Evolutionary conservation across 495 filamentous ascomycete genomes (phyloP).

Genomic region (Aspergillus saccharolyticus): DNA sequence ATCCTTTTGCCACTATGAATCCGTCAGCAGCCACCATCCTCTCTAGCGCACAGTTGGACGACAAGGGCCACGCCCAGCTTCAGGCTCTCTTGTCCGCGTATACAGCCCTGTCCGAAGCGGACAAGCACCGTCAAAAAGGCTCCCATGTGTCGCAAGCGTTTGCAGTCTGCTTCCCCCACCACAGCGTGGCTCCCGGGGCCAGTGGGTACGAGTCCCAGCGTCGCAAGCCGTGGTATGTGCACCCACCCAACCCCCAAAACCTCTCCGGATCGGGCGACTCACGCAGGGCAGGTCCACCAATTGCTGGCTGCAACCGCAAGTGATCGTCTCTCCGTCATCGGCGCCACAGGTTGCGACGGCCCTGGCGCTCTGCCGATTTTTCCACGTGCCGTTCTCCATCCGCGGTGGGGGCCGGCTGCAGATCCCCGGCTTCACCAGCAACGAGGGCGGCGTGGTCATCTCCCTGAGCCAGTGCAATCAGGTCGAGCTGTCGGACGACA

Average conservation of each 20-base stretch:
- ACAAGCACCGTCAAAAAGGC: not conserved
- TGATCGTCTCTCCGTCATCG: conserved; percentile 5
- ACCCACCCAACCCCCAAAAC: not conserved
- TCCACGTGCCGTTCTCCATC: conserved; percentile 15
- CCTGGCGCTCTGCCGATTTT: conserved; percentile 9
- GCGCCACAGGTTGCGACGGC: conserved; percentile 9
- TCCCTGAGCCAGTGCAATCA: conserved; percentile 1
- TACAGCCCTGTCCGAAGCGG: not conserved
- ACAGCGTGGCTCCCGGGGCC: conserved; percentile 4
- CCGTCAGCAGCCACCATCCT: not conserved
- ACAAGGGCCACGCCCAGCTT: not conserved
- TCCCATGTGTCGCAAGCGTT: conserved; percentile 7
- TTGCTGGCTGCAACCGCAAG: conserved; percentile 9
- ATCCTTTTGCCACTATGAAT: not conserved
- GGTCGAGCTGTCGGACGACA: conserved; percentile 1
- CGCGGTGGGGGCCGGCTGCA: conserved; percentile 15
- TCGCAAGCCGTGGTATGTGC: conserved; percentile 8
- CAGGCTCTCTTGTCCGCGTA: not conserved
- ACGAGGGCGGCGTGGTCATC: conserved; percentile 9
- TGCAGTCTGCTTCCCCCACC: conserved; percentile 6
- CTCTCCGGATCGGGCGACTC: not conserved
- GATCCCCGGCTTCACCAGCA: conserved; percentile 13
- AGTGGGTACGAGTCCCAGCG: conserved; percentile 2
- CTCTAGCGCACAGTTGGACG: not conserved
- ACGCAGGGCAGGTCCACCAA: conserved; percentile 9